These are phyloP conservation scores for Bullera alba DNA, from an alignment of 768 basidiomycete species.

Conservation along the genomic window DNA sequence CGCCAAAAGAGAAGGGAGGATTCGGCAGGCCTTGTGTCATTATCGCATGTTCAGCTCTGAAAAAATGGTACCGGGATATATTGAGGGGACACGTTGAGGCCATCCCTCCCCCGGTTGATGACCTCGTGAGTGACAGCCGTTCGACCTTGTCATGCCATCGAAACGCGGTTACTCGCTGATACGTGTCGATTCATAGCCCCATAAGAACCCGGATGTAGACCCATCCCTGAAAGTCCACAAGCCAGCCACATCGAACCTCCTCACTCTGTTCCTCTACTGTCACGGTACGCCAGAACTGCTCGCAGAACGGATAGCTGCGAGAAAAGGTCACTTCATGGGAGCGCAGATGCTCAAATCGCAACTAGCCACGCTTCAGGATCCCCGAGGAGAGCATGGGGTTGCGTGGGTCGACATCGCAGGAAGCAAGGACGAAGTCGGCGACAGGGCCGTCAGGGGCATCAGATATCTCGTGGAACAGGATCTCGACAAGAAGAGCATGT, in stretches of 20 bases:
- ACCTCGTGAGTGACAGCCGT: constrained; percentile 32
- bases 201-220: constrained; percentile 26
- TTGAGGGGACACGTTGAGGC: constrained; percentile 57
- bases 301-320: constrained; percentile 32
- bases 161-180: neutral
- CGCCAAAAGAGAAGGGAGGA: constrained; percentile 11
- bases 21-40: constrained; percentile 56
- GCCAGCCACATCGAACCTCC: constrained; percentile 46
- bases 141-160: neutral
- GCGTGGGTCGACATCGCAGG: constrained; percentile 34
- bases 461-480: constrained; percentile 17
- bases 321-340: constrained; percentile 44
- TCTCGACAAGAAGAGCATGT: constrained; percentile 4
- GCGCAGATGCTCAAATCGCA: constrained; percentile 42
- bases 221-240: constrained; percentile 36
- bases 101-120: constrained; percentile 24
- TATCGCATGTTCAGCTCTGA: constrained; percentile 79
- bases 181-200: constrained; percentile 17
- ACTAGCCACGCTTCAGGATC: constrained; percentile 40
- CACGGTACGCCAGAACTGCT: constrained; percentile 41
- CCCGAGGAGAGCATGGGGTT: constrained; percentile 35
- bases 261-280: constrained; percentile 71
- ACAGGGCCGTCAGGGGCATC: constrained; percentile 26
- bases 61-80: constrained; percentile 70
- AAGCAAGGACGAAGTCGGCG: constrained; percentile 27